phyloP scores from a whole-genome alignment of 2,329 filamentous ascomycete species.

The Cladosporium oxysporum region DNA sequence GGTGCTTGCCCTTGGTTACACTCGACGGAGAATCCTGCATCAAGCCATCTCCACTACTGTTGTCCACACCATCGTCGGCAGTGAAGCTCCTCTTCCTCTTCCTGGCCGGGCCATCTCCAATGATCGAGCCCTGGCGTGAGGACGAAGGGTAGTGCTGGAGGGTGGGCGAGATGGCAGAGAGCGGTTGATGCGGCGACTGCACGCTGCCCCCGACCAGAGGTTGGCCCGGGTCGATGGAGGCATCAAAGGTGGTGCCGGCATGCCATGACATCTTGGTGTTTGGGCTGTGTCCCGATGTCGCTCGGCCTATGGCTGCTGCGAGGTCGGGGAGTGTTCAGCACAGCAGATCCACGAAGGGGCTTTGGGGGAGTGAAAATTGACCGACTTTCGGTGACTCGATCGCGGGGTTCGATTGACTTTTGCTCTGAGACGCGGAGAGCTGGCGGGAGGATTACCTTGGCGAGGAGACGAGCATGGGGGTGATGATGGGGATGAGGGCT shows the following conservation, averaged over 20 bases:
- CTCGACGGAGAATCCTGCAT: slow-evolving; percentile 19
- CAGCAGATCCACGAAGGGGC: background rate
- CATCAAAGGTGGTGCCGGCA: slow-evolving; percentile 28
- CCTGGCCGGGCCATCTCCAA: slow-evolving; percentile 13
- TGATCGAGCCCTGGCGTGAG: slow-evolving; percentile 17
- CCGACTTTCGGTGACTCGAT: slow-evolving; percentile 15
- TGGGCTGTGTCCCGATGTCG: slow-evolving; percentile 21
- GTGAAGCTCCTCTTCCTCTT: slow-evolving; percentile 22
- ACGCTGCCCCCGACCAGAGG: slow-evolving; percentile 11
- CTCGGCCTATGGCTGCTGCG: slow-evolving; percentile 17
- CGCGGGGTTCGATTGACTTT: slow-evolving; percentile 2
- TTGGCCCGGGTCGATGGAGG: slow-evolving; percentile 22
- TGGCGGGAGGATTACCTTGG: background rate
- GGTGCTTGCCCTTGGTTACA: slow-evolving; percentile 31
- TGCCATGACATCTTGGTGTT: slow-evolving; percentile 30
- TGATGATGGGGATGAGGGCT: background rate
- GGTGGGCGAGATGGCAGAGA: slow-evolving; percentile 23
- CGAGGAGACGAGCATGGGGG: background rate
- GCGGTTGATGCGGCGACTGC: slow-evolving; percentile 18
- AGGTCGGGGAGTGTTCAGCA: slow-evolving; percentile 17
- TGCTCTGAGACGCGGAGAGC: slow-evolving; percentile 3
- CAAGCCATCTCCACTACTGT: slow-evolving; percentile 11
- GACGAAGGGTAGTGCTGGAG: slow-evolving; percentile 20
- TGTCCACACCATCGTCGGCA: slow-evolving; percentile 22
- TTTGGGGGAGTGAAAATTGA: background rate